phyloP scores from a whole-genome alignment of 2,329 filamentous ascomycete species.

The Sordariomycetes sp. region DNA sequence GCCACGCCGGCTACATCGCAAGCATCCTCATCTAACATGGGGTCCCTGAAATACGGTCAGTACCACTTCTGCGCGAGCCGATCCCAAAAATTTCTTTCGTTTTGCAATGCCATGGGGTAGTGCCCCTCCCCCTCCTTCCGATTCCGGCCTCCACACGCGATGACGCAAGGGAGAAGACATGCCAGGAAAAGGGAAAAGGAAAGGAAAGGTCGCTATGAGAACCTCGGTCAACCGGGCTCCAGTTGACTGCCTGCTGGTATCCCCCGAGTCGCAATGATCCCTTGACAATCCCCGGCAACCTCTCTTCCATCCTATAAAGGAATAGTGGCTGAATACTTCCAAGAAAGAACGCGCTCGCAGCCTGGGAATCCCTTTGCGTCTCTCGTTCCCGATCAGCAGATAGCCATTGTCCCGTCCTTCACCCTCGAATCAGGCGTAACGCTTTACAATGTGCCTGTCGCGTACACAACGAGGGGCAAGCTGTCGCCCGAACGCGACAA shows the following conservation, averaged over 20 bases:
- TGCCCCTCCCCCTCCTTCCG: slow-evolving; percentile 4
- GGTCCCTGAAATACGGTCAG: background rate
- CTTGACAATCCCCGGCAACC: background rate
- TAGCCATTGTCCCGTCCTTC: slow-evolving; percentile 78
- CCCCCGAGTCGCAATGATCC: background rate
- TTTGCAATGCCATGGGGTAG: background rate
- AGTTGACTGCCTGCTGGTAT: background rate
- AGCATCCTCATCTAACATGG: background rate
- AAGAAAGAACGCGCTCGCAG: slow-evolving; percentile 55
- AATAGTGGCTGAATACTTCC: slow-evolving; percentile 47
- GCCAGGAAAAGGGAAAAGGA: slow-evolving; percentile 9
- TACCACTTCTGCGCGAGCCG: background rate
- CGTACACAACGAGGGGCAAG: slow-evolving; percentile 52
- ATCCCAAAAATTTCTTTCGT: background rate
- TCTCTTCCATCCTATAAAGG: slow-evolving; percentile 13
- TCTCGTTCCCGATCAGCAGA: slow-evolving; percentile 78
- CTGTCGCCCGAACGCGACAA: slow-evolving; percentile 47
- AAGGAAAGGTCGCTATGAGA: background rate
- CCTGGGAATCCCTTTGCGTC: slow-evolving; percentile 83
- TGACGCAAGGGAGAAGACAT: slow-evolving; percentile 8
- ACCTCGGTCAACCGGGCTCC: slow-evolving; percentile 7
- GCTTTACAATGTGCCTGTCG: slow-evolving; percentile 61
- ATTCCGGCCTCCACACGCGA: slow-evolving; percentile 1
- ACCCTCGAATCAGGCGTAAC: slow-evolving; percentile 85
- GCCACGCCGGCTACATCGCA: background rate